phyloP scores from a whole-genome alignment of 352 stramenopile genomes.

The Phytophthora aleatoria region DNA sequence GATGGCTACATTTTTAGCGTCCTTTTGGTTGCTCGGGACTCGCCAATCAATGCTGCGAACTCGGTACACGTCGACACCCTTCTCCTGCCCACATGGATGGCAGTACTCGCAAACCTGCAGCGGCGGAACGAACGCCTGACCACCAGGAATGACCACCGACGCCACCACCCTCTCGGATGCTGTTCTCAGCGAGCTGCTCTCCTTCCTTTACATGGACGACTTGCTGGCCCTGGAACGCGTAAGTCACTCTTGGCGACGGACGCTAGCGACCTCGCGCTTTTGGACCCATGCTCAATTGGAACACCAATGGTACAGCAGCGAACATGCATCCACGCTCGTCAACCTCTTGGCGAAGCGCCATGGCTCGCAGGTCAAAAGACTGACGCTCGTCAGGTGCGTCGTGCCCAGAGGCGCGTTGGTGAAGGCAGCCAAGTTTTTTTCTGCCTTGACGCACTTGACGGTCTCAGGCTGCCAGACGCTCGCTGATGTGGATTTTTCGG shows the following conservation, averaged over 20 bases:
- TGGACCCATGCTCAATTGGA: constrained; percentile 44
- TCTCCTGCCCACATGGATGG: constrained; percentile 1
- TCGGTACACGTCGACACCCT: constrained; percentile 19
- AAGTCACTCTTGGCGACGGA: constrained; percentile 39
- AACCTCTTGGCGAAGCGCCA: constrained; percentile 40
- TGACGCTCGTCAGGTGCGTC: constrained; percentile 58
- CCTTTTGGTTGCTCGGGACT: constrained; percentile 14
- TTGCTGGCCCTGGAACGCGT: constrained; percentile 57
- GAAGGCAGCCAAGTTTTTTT: constrained; percentile 41
- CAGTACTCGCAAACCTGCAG: constrained; percentile 25
- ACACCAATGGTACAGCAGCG: constrained; percentile 38
- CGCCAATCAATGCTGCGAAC: constrained; percentile 29
- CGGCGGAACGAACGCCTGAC: constrained; percentile 15
- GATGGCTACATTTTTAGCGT: constrained; percentile 3
- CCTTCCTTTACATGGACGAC: constrained; percentile 57
- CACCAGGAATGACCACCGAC: constrained; percentile 14
- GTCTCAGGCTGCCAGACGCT: constrained; percentile 66
- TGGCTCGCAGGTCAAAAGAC: constrained; percentile 38
- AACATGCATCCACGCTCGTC: constrained; percentile 35
- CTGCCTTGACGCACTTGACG: constrained; percentile 42
- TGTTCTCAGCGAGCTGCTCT: constrained; percentile 44
- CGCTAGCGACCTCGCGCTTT: constrained; percentile 30
- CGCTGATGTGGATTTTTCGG: constrained; percentile 45
- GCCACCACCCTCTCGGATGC: constrained; percentile 18
- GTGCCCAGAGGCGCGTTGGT: constrained; percentile 39